Percentiles rank a stretch among this genome's conserved stretches.
Conservation (phyloP, 2,329 filamentous ascomycete genomes). For the Fusarium musae region DNA sequence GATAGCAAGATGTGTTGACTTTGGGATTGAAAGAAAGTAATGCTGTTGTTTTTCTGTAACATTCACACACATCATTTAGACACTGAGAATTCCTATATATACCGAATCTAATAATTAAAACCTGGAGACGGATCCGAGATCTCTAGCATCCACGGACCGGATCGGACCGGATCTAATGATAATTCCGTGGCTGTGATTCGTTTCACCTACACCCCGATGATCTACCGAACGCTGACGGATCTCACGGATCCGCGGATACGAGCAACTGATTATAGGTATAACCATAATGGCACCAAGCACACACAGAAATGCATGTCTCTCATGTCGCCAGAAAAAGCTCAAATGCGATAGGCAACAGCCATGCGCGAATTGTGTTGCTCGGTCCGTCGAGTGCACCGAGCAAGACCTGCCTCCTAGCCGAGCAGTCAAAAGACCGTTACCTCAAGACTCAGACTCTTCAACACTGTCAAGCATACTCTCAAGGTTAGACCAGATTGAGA, state of each 20-base stretch:
- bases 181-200: not conserved
- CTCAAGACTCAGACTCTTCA: not conserved
- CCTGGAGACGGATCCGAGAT: not conserved
- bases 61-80: rapidly evolving
- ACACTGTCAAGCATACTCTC: not conserved
- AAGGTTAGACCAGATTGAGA: not conserved
- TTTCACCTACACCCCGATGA: rapidly evolving
- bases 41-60: rapidly evolving
- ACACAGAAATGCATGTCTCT: not conserved
- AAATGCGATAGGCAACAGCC: not conserved
- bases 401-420: not conserved
- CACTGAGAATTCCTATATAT: not conserved
- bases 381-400: not conserved
- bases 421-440: not conserved
- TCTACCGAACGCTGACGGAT: not conserved
- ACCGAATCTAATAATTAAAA: rapidly evolving
- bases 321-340: not conserved
- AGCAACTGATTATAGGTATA: rapidly evolving
- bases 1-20: no score
- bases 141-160: not conserved
- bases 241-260: not conserved
- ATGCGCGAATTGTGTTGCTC: not conserved
- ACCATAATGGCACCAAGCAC: not conserved
- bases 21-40: rapidly evolving
- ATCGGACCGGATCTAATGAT: not conserved